Conservation (phyloP, 257 asterid genomes). For the Linderniella brevidens region DNA sequence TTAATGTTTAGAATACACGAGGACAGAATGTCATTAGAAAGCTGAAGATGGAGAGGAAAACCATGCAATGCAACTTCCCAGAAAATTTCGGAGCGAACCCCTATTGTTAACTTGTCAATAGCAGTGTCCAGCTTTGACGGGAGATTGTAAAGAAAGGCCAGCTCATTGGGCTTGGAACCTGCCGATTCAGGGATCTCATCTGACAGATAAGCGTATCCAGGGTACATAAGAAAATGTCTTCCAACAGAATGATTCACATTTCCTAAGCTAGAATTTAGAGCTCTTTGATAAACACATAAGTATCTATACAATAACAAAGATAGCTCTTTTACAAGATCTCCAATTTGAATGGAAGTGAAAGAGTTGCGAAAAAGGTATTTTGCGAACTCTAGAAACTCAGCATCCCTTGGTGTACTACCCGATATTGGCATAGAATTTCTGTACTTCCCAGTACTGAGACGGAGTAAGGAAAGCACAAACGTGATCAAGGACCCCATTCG, state of each 20-base stretch:
- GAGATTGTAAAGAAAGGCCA: conserved; percentile 45
- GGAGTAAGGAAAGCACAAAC: conserved; percentile 44
- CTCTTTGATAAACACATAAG: conserved; percentile 54
- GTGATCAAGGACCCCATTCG: conserved; percentile 74
- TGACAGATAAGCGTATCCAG: conserved; percentile 46
- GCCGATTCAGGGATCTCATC: conserved; percentile 42
- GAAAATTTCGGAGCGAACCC: conserved; percentile 39
- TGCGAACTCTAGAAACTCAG: conserved; percentile 32
- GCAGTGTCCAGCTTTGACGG: conserved; percentile 28
- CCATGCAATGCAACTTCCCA: conserved; percentile 82
- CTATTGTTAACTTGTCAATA: conserved; percentile 43
- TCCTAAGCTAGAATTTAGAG: conserved; percentile 37
- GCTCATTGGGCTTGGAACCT: conserved; percentile 31
- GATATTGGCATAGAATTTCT: conserved; percentile 16
- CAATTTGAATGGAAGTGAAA: conserved; percentile 32
- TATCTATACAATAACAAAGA: conserved; percentile 60
- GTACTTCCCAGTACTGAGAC: conserved; percentile 30
- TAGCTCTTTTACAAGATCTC: conserved; percentile 28
- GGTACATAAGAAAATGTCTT: conserved; percentile 39
- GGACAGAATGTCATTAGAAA: conserved; percentile 41
- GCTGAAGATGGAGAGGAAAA: conserved; percentile 48
- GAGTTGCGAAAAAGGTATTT: conserved; percentile 30
- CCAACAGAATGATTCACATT: conserved; percentile 23
- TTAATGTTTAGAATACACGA: conserved; percentile 64
- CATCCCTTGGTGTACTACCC: conserved; percentile 26